Percentiles rank a stretch among this genome's conserved stretches.
Conservation (phyloP, 352 stramenopile genomes). For the Globisporangium recalcitrans region DNA sequence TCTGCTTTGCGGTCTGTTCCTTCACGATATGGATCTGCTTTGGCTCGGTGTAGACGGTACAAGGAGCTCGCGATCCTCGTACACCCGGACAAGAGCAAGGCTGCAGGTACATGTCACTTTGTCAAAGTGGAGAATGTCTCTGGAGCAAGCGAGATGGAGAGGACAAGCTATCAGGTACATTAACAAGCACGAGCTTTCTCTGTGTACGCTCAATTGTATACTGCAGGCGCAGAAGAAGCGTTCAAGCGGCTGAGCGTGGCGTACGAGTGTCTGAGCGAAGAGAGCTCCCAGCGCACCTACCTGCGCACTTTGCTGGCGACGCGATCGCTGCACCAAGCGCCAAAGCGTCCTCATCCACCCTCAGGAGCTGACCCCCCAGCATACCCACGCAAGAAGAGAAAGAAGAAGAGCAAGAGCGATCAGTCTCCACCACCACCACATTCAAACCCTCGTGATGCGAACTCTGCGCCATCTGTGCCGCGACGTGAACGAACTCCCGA, state of each 20-base stretch:
- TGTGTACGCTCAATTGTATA: not conserved
- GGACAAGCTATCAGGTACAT: too few relatives aligned
- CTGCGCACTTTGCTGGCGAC: constrained; percentile 23
- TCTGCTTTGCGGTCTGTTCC: not conserved
- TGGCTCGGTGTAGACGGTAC: constrained; percentile 25
- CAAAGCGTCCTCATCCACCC: constrained; percentile 9
- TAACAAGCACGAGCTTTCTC: too few relatives aligned
- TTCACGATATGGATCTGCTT: not conserved
- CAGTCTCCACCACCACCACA: not conserved
- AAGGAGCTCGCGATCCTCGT: constrained; percentile 49
- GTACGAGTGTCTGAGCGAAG: constrained; percentile 67
- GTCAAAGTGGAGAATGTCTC: not conserved
- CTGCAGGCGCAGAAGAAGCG: constrained; percentile 56
- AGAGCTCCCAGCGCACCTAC: constrained; percentile 48
- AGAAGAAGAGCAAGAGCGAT: constrained; percentile 14
- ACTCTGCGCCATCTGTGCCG: constrained; percentile 8
- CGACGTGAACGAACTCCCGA: constrained; percentile 40
- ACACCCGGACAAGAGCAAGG: constrained; percentile 58
- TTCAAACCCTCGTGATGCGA: not conserved
- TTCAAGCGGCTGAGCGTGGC: constrained; percentile 77
- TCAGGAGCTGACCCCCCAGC: not conserved
- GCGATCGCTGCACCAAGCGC: not conserved
- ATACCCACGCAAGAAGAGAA: constrained; percentile 22
- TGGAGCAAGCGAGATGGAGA: not conserved
- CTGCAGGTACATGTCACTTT: constrained; percentile 15